These are phyloP conservation scores for Nissolia schottii DNA, from an alignment of 306 rosid species.

Conservation along the genomic window DNA sequence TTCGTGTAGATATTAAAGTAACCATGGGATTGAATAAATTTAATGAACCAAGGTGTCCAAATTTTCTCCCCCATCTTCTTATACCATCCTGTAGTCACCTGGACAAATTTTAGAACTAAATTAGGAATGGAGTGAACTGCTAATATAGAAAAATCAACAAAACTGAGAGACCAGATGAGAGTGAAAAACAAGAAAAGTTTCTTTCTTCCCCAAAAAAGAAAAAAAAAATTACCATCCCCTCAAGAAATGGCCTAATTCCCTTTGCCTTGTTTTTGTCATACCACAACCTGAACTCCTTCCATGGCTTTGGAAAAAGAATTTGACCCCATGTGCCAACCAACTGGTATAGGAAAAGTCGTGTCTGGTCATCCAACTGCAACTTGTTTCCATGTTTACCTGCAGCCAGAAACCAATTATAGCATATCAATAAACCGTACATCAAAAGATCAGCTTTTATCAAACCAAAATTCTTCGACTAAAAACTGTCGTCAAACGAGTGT, in stretches of 20 bases:
- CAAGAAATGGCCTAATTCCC: conserved; percentile 69
- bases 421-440: conserved; percentile 3
- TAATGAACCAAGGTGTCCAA: conserved; percentile 99
- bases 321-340: conserved; percentile 99
- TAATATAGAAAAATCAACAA: not conserved
- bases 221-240: conserved; percentile 68
- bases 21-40: conserved; percentile 78
- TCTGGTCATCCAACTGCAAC: conserved; percentile 51
- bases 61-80: conserved; percentile 87
- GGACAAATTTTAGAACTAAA: conserved; percentile 27
- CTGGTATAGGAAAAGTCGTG: conserved; percentile 74
- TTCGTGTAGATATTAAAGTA: conserved; percentile 80
- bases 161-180: conserved; percentile 5
- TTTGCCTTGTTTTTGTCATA: conserved; percentile 76
- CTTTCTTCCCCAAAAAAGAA: not conserved
- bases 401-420: conserved; percentile 16
- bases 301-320: conserved; percentile 92
- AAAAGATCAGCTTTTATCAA: not conserved
- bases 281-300: conserved; percentile 99
- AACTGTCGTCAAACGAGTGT: not conserved
- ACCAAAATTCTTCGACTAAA: conserved; percentile 2
- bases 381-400: conserved; percentile 92
- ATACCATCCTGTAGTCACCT: conserved; percentile 96
- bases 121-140: conserved; percentile 18
- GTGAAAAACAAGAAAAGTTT: not conserved